Conservation (phyloP, 2,329 filamentous ascomycete species). For the Alternaria sp. region DNA sequence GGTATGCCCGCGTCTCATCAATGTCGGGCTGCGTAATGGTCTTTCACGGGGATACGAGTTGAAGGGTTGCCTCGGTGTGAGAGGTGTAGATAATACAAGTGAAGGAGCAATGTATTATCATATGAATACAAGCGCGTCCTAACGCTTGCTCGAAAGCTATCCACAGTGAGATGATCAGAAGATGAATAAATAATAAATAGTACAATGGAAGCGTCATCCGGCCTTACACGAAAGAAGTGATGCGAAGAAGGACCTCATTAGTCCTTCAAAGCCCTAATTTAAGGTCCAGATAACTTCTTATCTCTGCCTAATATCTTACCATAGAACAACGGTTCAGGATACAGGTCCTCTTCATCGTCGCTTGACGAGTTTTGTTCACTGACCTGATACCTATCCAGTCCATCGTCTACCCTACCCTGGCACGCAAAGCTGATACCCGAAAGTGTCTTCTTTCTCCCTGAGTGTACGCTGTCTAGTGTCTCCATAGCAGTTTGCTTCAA, state of each 20-base stretch:
- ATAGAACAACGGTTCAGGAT: slow-evolving; percentile 17
- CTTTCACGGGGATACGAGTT: background rate
- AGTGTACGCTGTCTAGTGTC: background rate
- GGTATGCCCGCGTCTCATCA: background rate
- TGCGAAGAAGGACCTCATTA: slow-evolving; percentile 6
- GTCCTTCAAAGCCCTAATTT: slow-evolving; percentile 16
- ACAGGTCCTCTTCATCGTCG: background rate
- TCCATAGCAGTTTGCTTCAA: slow-evolving; percentile 1
- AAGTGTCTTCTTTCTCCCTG: slow-evolving; percentile 13
- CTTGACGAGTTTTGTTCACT: background rate
- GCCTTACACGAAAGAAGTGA: background rate
- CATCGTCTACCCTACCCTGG: slow-evolving; percentile 17
- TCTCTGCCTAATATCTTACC: slow-evolving; percentile 4
- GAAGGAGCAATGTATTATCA: background rate
- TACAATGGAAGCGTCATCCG: background rate
- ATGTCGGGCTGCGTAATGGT: background rate
- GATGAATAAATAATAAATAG: background rate
- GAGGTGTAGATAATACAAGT: background rate
- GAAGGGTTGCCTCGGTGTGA: background rate
- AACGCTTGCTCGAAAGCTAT: background rate
- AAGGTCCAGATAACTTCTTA: slow-evolving; percentile 23
- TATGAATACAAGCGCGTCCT: background rate
- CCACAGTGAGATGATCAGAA: background rate
- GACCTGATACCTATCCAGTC: slow-evolving; percentile 1
- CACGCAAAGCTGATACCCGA: slow-evolving; percentile 32